Evolutionary conservation across 2,329 filamentous ascomycete genomes (phyloP).

Genomic region (Tolypocladium amazonense): DNA sequence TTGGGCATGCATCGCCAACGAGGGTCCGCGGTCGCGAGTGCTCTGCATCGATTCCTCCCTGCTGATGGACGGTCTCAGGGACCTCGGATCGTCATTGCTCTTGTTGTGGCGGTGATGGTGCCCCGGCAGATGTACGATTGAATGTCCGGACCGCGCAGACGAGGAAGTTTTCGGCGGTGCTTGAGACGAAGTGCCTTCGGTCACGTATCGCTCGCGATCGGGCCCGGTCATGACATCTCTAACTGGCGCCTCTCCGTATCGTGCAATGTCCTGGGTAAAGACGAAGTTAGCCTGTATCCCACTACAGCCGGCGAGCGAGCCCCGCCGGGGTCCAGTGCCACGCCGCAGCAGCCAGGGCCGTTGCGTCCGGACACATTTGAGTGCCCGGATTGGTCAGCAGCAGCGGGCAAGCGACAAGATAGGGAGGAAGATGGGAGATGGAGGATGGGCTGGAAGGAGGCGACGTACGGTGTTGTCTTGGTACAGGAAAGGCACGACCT

Average conservation of each 20-base stretch:
- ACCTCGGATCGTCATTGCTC: slow-evolving; percentile 55
- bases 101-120: slow-evolving; percentile 59
- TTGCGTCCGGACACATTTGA: background rate
- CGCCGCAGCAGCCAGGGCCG: background rate
- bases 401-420: background rate
- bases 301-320: background rate
- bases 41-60: slow-evolving; percentile 51
- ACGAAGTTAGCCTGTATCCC: background rate
- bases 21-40: slow-evolving; percentile 42
- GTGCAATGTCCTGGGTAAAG: slow-evolving; percentile 53
- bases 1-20: slow-evolving; percentile 32
- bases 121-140: slow-evolving; percentile 53
- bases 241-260: slow-evolving; percentile 69
- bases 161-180: slow-evolving; percentile 51
- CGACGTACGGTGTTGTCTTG: slow-evolving; percentile 63
- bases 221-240: slow-evolving; percentile 57
- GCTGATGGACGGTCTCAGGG: slow-evolving; percentile 61
- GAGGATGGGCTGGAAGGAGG: slow-evolving; percentile 11
- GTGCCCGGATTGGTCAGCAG: background rate
- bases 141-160: slow-evolving; percentile 48
- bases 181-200: slow-evolving; percentile 31
- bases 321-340: background rate
- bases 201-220: slow-evolving; percentile 57
- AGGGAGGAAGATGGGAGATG: background rate
- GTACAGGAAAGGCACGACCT: slow-evolving; percentile 96